Percentiles rank a stretch among this genome's conserved stretches.
Conservation (phyloP, 805 yeast species). For the Zygoascus ofunaensis region DNA sequence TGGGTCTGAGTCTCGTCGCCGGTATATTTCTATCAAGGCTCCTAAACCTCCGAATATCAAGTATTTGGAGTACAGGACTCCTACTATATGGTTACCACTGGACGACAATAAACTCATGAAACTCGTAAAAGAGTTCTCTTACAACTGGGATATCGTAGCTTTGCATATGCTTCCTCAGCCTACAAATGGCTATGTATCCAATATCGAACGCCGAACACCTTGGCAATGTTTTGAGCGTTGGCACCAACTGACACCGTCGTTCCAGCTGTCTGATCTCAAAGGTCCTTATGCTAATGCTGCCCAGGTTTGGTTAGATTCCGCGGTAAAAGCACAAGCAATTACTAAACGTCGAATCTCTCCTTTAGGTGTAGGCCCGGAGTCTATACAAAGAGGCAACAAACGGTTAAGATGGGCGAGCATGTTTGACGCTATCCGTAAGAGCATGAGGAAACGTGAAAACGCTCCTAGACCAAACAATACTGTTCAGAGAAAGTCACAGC, state of each 20-base stretch:
- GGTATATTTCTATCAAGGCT: conserved; percentile 47
- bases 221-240: conserved; percentile 99
- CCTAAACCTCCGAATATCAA: conserved; percentile 85
- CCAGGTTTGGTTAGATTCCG: conserved; percentile 85
- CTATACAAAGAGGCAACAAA: conserved; percentile 87
- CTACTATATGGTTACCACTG: conserved; percentile 93
- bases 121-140: conserved; percentile 75
- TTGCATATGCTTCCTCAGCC: conserved; percentile 64
- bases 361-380: conserved; percentile 84
- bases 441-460: conserved; percentile 81
- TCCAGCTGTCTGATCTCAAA: conserved; percentile 76
- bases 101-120: conserved; percentile 77
- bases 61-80: conserved; percentile 73
- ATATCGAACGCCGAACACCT: conserved; percentile 90
- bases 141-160: conserved; percentile 89
- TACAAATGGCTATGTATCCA: conserved; percentile 65
- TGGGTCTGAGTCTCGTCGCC: conserved; percentile 16
- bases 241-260: conserved; percentile 82
- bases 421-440: conserved; percentile 89
- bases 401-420: conserved; percentile 92
- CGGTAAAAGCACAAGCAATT: conserved; percentile 78
- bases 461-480: conserved; percentile 49
- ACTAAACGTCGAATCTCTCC: conserved; percentile 87
- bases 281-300: conserved; percentile 80
- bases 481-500: conserved; percentile 32